Evolutionary conservation across 1,284 basidiomycete genomes (phyloP), one percentile per base, ranked within the genome.

Genomic region (Porogramme epimiltina): DNA sequence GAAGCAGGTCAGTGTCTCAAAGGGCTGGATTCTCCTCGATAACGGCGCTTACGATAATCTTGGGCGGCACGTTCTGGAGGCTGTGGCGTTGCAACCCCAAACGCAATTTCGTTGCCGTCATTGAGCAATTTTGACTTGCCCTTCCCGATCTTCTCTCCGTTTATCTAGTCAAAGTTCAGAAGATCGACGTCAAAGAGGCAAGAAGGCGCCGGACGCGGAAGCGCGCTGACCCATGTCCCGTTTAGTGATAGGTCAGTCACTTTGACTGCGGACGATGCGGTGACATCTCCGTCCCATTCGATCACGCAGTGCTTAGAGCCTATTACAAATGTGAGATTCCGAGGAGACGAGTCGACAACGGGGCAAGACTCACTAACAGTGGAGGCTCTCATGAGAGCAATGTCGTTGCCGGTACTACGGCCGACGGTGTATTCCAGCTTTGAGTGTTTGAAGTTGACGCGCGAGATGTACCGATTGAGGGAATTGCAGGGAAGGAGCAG

Each of bases 101-200:
- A 87, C 5, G 87, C 85, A 50, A 95, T 78, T 67, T 94, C 92
- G 62, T 88, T 89, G 3, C 93, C 91, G 57, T 94, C 87, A 22
- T 75, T 77, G 45, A 95, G 72, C 45, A 92, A 73, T 26, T 78
- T 73, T 31, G 76, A 76, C 33, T 77, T 73, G 56, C 74, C 75
- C 60, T 73, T 84, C 46, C 80, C 83, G 54, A 94, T 77, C 64
- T 76, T 82, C 44, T 72, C 70, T 11, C 85, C 84, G 59, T 91
- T 91, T 64, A 94, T 85, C 90, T 93, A 51, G 47, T 23, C 9
- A 5, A 16, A 6, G 34, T 37, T 18, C 34, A 16, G 34, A 5
- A 5, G 34, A 16, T 37, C 13, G 10, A 18, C 34, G 16, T 13
- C 9, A 16, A 9, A 16, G n/a, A 4, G 13, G 34, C 13, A 16